Conservation (phyloP, 2,329 filamentous ascomycete species). For the Pseudogymnoascus sp. region DNA sequence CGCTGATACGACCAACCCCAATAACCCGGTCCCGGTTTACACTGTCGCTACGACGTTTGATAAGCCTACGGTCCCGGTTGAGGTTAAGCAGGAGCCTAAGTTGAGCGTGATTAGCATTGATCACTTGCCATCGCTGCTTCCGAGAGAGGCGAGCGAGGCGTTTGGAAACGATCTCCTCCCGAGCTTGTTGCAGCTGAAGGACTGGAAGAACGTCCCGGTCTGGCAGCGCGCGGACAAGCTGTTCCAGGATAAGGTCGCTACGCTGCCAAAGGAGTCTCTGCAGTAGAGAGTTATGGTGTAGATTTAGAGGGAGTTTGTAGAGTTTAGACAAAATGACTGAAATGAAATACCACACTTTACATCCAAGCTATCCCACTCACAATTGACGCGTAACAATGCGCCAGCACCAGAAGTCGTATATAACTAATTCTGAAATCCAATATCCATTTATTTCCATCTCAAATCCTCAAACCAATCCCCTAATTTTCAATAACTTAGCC, state of each 20-base stretch:
- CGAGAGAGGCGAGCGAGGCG: conserved; percentile 77
- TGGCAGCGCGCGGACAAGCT: conserved; percentile 80
- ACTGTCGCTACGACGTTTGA: conserved; percentile 76
- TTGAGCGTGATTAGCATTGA: conserved; percentile 82
- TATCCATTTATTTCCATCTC: neutral
- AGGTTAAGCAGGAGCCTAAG: conserved; percentile 43
- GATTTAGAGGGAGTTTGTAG: neutral
- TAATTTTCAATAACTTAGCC: neutral
- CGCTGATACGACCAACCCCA: conserved; percentile 64
- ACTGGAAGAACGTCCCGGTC: conserved; percentile 63
- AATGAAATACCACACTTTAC: conserved; percentile 1
- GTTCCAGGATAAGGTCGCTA: conserved; percentile 72
- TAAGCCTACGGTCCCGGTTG: conserved; percentile 73
- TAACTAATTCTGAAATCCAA: neutral
- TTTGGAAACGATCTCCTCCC: conserved; percentile 75
- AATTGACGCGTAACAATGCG: neutral
- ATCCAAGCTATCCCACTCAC: neutral
- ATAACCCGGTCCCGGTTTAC: conserved; percentile 69
- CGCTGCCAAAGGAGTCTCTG: conserved; percentile 42
- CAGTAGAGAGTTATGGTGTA: neutral
- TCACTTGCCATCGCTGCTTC: conserved; percentile 73
- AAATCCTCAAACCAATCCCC: neutral
- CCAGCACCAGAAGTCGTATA: neutral
- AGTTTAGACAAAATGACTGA: conserved; percentile 3
- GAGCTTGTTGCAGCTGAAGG: conserved; percentile 66